A percentile compares a stretch with the other conserved stretches of the same genome.
phyloP scores from a whole-genome alignment of 2,329 filamentous ascomycete genomes.

The Verticillium zaregamsianum region DNA sequence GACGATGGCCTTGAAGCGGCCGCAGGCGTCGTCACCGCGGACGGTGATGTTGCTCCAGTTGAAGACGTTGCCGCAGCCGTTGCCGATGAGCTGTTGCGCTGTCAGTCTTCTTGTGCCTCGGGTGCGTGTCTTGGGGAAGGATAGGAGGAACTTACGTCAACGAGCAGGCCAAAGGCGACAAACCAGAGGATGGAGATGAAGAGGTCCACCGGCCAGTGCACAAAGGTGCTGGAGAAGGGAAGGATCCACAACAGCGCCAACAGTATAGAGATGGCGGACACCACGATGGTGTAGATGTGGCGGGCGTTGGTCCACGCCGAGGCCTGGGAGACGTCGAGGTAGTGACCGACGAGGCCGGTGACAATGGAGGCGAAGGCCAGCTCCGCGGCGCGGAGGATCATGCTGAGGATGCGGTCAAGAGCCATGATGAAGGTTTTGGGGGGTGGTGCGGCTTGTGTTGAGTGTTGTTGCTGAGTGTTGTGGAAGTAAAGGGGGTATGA shows the following conservation, averaged over 20 bases:
- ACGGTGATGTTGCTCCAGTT: conserved; percentile 54
- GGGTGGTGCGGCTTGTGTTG: background rate
- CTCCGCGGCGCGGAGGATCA: conserved; percentile 39
- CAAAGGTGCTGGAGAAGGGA: conserved; percentile 63
- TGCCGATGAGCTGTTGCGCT: conserved; percentile 30
- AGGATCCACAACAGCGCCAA: conserved; percentile 69
- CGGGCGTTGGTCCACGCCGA: conserved; percentile 55
- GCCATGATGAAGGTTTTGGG: conserved; percentile 23
- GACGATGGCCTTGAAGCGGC: conserved; percentile 65
- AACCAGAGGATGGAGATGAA: conserved; percentile 69
- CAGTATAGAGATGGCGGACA: conserved; percentile 65
- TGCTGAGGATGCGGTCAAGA: conserved; percentile 33
- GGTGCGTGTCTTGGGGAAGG: conserved; percentile 1
- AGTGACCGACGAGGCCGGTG: conserved; percentile 63
- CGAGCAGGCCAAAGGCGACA: conserved; percentile 61
- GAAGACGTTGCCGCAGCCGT: conserved; percentile 53
- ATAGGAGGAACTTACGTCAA: conserved; percentile 43
- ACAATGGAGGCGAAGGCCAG: conserved; percentile 70
- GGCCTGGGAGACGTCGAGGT: conserved; percentile 49
- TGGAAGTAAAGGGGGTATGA: background rate
- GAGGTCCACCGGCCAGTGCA: conserved; percentile 68
- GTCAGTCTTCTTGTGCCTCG: background rate
- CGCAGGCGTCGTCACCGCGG: conserved; percentile 49
- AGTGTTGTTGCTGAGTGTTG: background rate
- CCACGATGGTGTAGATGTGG: conserved; percentile 71